Evolutionary conservation across 2,329 filamentous ascomycete species (phyloP).

Genomic region (Camillea tinctor): DNA sequence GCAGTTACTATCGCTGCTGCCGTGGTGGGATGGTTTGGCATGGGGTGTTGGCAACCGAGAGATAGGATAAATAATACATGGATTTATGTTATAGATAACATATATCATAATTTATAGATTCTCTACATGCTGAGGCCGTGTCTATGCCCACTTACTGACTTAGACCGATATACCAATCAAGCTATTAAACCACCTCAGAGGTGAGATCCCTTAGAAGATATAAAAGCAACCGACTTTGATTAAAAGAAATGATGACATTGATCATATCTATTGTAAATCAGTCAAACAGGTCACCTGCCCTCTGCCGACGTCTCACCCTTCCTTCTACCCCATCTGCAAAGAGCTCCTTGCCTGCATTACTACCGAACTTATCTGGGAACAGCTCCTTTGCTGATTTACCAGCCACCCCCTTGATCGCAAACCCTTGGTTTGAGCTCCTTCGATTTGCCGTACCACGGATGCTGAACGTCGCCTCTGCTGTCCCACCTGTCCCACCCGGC

Average conservation of each 20-base stretch:
- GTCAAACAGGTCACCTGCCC: slow-evolving; percentile 71
- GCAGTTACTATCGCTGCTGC: not conserved
- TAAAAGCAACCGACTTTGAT: not conserved
- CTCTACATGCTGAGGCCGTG: no score
- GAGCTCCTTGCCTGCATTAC: slow-evolving; percentile 67
- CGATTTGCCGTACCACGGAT: slow-evolving; percentile 60
- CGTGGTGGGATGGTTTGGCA: no score
- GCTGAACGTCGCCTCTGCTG: slow-evolving; percentile 43
- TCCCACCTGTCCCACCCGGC: slow-evolving; percentile 26
- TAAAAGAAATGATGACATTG: not conserved
- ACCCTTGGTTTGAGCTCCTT: slow-evolving; percentile 46
- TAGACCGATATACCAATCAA: not conserved
- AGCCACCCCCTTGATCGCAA: slow-evolving; percentile 67
- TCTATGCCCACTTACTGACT: not conserved
- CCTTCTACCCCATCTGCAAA: slow-evolving; percentile 62
- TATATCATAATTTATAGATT: no score
- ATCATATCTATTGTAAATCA: slow-evolving; percentile 37
- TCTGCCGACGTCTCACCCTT: slow-evolving; percentile 59
- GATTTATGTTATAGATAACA: no score
- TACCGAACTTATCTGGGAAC: slow-evolving; percentile 63
- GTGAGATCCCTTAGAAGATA: not conserved
- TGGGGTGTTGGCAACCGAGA: not conserved
- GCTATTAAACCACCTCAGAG: no score
- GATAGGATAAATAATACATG: not conserved
- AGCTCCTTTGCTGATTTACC: slow-evolving; percentile 59